Evolutionary conservation across 1,284 basidiomycete species (phyloP).

Genomic region (Sporisorium exsertum): DNA sequence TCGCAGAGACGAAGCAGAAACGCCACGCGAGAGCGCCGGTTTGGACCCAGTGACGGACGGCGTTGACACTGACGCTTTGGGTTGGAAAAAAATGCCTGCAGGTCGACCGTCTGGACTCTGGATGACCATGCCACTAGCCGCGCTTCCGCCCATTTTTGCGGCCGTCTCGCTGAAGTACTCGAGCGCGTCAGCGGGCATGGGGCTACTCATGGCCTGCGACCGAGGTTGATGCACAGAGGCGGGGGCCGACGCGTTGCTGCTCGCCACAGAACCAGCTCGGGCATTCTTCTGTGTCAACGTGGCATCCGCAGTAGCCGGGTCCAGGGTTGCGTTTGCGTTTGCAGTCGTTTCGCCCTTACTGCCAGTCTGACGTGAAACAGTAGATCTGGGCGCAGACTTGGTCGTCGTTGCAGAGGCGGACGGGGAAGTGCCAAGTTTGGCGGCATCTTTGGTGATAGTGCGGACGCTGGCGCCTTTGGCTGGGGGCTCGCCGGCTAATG

Average conservation of each 20-base stretch:
- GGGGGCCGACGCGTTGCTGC: conserved; percentile 7
- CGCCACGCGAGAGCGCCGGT: conserved; percentile 31
- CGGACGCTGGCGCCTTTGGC: conserved; percentile 14
- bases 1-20: conserved; percentile 26
- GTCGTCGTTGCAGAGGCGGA: conserved; percentile 18
- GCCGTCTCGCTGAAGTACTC: conserved; percentile 88
- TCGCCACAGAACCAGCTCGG: conserved; percentile 11
- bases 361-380: conserved; percentile 13
- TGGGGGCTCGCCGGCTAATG: conserved; percentile 10
- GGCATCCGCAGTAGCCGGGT: conserved; percentile 11
- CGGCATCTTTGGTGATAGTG: conserved; percentile 12
- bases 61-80: conserved; percentile 67
- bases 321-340: background rate
- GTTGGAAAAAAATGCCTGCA: conserved; percentile 94
- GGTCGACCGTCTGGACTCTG: conserved; percentile 92
- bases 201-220: conserved; percentile 43
- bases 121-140: conserved; percentile 87
- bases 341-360: too few species aligned
- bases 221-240: conserved; percentile 16
- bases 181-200: conserved; percentile 74
- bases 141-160: conserved; percentile 77
- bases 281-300: conserved; percentile 17
- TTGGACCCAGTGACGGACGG: conserved; percentile 25
- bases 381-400: conserved; percentile 17
- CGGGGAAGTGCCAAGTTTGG: background rate